These are phyloP conservation scores for Talaromyces albobiverticillius DNA, from an alignment of 2,329 filamentous ascomycete species.

Conservation along the genomic window DNA sequence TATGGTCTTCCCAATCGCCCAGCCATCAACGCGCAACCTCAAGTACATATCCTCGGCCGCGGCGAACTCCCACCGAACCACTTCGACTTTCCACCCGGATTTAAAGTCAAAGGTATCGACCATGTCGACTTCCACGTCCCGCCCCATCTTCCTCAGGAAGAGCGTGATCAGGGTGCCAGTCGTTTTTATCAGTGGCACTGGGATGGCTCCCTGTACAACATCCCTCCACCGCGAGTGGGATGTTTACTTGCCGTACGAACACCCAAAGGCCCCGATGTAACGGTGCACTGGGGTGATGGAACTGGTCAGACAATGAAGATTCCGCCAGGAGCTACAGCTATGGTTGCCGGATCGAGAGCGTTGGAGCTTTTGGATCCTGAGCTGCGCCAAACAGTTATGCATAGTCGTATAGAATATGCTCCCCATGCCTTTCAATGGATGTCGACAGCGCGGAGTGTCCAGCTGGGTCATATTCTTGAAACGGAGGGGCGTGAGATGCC, in stretches of 20 bases:
- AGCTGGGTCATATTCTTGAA: slow-evolving; percentile 32
- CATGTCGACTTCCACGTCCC: slow-evolving; percentile 37
- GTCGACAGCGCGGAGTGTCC: slow-evolving; percentile 32
- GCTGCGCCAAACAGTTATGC: slow-evolving; percentile 23
- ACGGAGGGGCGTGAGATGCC: slow-evolving; percentile 26
- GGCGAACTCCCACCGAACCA: slow-evolving; percentile 32
- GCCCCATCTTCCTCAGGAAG: slow-evolving; percentile 34
- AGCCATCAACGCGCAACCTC: slow-evolving; percentile 35
- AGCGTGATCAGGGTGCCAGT: slow-evolving; percentile 31
- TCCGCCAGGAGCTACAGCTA: slow-evolving; percentile 32
- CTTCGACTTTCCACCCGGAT: slow-evolving; percentile 36
- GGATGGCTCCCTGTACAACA: slow-evolving; percentile 33
- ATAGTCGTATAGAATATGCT: slow-evolving; percentile 36
- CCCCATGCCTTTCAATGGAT: slow-evolving; percentile 39
- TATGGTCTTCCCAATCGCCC: slow-evolving; percentile 31
- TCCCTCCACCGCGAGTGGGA: slow-evolving; percentile 35
- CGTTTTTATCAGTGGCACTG: slow-evolving; percentile 40
- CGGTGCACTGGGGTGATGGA: slow-evolving; percentile 34
- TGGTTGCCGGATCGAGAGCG: slow-evolving; percentile 27
- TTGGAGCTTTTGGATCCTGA: slow-evolving; percentile 27
- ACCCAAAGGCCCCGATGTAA: slow-evolving; percentile 30
- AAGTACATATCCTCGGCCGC: slow-evolving; percentile 38
- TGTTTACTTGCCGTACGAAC: slow-evolving; percentile 35
- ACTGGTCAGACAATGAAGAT: slow-evolving; percentile 32
- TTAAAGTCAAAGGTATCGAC: slow-evolving; percentile 39